Conservation (phyloP, 441 rosid genomes). For the Croton setiger region DNA sequence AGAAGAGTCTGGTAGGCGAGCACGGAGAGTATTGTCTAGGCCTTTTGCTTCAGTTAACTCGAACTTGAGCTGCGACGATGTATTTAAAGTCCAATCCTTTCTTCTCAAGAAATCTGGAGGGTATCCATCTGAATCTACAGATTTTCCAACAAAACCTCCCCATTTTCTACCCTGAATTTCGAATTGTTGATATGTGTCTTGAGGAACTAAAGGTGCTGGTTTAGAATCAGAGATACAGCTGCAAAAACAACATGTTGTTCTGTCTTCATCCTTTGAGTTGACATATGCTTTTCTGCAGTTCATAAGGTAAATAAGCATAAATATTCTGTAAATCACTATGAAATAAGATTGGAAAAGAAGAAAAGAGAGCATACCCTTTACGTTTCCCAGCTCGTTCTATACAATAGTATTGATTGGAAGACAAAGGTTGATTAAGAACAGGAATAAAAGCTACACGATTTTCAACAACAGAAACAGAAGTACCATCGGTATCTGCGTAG, state of each 20-base stretch:
- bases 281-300: constrained; percentile 38
- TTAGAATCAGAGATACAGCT: constrained; percentile 27
- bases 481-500: background rate
- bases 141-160: constrained; percentile 34
- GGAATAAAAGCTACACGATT: constrained; percentile 44
- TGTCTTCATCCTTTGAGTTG: constrained; percentile 50
- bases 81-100: constrained; percentile 39
- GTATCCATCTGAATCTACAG: constrained; percentile 38
- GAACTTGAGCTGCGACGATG: constrained; percentile 25
- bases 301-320: background rate
- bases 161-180: constrained; percentile 23
- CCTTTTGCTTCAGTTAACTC: constrained; percentile 49
- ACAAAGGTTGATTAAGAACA: constrained; percentile 48
- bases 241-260: constrained; percentile 43
- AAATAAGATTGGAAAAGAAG: background rate
- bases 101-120: constrained; percentile 57
- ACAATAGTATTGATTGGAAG: constrained; percentile 52
- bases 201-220: constrained; percentile 37
- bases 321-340: background rate
- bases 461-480: background rate
- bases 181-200: constrained; percentile 44
- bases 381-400: constrained; percentile 37
- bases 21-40: constrained; percentile 32
- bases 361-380: constrained; percentile 36
- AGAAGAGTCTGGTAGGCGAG: constrained; percentile 33